Evolutionary conservation across 805 yeast species (phyloP).

Genomic region (Candida silvicultrix): DNA sequence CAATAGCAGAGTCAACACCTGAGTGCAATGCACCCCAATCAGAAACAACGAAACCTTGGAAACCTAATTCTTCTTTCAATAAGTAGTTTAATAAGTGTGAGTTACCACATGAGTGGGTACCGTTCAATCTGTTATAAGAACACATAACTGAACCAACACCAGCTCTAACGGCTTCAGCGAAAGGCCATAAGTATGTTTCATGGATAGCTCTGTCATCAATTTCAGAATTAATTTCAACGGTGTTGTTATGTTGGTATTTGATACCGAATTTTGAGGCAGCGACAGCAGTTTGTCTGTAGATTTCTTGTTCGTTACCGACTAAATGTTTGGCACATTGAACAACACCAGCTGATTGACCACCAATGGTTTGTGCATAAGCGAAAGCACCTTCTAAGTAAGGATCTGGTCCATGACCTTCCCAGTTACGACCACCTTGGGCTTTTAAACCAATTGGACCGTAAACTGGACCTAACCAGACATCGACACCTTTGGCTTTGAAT

Average conservation of each 20-base stretch:
- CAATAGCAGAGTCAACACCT: constrained; percentile 35
- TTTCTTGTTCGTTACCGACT: constrained; percentile 54
- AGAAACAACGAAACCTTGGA: constrained; percentile 44
- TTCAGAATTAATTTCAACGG: constrained; percentile 40
- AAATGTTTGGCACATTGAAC: constrained; percentile 51
- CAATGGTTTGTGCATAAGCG: constrained; percentile 43
- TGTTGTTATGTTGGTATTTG: constrained; percentile 28
- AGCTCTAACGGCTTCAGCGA: constrained; percentile 45
- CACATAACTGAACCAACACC: constrained; percentile 50
- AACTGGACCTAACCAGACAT: constrained; percentile 45
- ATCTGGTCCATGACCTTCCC: constrained; percentile 57
- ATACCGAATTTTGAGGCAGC: constrained; percentile 22
- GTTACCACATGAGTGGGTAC: constrained; percentile 43
- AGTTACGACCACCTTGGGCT: constrained; percentile 54
- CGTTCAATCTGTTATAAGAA: constrained; percentile 52
- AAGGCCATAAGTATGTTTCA: constrained; percentile 53
- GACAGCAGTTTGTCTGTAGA: constrained; percentile 44
- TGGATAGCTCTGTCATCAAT: constrained; percentile 50
- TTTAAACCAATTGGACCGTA: constrained; percentile 52
- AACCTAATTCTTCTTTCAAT: constrained; percentile 47
- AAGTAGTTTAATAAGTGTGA: constrained; percentile 34
- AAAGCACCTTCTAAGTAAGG: constrained; percentile 52
- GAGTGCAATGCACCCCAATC: constrained; percentile 55
- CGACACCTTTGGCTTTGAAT: constrained; percentile 44
- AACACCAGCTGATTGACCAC: constrained; percentile 49